Conservation (phyloP, 768 basidiomycete species). For the Mycena rosella region DNA sequence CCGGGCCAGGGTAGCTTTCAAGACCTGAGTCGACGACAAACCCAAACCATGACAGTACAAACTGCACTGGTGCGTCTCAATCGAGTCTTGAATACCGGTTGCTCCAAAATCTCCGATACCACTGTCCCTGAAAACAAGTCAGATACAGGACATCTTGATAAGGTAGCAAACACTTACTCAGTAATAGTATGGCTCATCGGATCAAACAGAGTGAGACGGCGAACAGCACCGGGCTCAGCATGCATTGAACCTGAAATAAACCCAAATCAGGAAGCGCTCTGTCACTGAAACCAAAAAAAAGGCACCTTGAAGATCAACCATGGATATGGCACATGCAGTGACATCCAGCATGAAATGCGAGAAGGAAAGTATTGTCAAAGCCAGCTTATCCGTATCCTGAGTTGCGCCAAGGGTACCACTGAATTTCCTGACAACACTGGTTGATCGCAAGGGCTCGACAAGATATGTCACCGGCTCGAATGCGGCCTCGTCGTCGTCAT, state of each 20-base stretch:
- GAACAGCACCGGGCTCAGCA: not conserved
- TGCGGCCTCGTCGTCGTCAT: not conserved
- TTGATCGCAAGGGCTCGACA: conserved; percentile 3
- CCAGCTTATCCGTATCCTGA: not conserved
- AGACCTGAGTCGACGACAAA: not conserved
- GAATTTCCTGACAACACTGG: conserved; percentile 9
- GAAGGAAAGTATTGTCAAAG: not conserved
- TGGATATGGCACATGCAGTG: conserved; percentile 7
- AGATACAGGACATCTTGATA: not conserved
- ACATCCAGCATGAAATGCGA: conserved; percentile 2
- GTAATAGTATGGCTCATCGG: conserved; percentile 6
- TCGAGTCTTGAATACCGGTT: not conserved
- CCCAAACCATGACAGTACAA: not conserved
- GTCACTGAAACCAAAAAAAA: not conserved
- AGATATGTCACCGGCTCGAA: not conserved
- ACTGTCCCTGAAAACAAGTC: not conserved
- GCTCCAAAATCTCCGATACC: conserved; percentile 8
- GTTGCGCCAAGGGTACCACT: not conserved
- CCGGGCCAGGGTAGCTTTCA: not conserved
- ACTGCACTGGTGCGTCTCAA: conserved; percentile 9
- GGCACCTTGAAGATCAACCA: not conserved
- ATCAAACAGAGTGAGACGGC: not conserved
- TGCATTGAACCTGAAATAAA: not conserved
- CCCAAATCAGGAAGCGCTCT: too few relatives aligned
- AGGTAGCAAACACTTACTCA: not conserved